These are phyloP conservation scores for Dichotomocladium elegans DNA, from an alignment of 371 early-diverging fungal genomes.

Conservation along the genomic window DNA sequence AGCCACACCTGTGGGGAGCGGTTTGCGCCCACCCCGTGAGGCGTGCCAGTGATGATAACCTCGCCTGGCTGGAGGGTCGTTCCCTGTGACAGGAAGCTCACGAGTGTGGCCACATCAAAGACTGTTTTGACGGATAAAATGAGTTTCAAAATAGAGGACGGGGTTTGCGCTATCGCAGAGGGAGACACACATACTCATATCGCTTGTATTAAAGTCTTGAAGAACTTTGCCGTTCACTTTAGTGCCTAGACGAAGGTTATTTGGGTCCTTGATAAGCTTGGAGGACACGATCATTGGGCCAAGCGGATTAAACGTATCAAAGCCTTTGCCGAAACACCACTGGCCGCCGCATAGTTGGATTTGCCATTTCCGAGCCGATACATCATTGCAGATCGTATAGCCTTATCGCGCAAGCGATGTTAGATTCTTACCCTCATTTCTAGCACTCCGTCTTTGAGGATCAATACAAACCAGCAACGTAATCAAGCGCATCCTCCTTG, in stretches of 20 bases:
- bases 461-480: slow-evolving; percentile 37
- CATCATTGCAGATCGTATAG: slow-evolving; percentile 59
- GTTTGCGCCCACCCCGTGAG: slow-evolving; percentile 53
- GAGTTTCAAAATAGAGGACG: neutral
- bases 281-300: slow-evolving; percentile 56
- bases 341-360: slow-evolving; percentile 36
- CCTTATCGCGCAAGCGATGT: slow-evolving; percentile 15
- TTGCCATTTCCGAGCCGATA: slow-evolving; percentile 58
- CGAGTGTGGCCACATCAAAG: slow-evolving; percentile 17
- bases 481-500: slow-evolving; percentile 42
- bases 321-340: slow-evolving; percentile 61
- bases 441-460: too few species aligned
- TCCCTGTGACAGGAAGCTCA: slow-evolving; percentile 55
- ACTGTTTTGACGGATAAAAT: slow-evolving; percentile 1
- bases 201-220: slow-evolving; percentile 52
- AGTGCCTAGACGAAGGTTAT: slow-evolving; percentile 38
- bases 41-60: slow-evolving; percentile 61
- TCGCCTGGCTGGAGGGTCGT: slow-evolving; percentile 57
- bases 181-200: slow-evolving; percentile 47
- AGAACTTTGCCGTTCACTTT: slow-evolving; percentile 43
- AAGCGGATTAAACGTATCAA: slow-evolving; percentile 61
- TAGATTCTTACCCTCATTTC: too few species aligned
- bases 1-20: slow-evolving; percentile 49
- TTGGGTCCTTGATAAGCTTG: slow-evolving; percentile 44
- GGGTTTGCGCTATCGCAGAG: neutral